Percentiles rank a stretch among this genome's conserved stretches.
Conservation (phyloP, 1,284 basidiomycete species). For the Fomitopsis betulina region DNA sequence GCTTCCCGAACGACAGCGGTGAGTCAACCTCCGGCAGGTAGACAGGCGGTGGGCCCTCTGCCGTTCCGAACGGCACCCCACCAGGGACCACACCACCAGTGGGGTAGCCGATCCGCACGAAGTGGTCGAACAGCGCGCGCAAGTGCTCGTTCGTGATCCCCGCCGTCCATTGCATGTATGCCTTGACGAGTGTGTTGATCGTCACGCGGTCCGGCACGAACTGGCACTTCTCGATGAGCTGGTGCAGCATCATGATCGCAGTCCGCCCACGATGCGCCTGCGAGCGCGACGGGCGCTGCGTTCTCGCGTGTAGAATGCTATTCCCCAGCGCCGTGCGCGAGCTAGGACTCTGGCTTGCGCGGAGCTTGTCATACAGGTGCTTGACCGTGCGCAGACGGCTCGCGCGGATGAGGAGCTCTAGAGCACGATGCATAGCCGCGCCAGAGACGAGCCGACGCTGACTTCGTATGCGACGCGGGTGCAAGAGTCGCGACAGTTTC, state of each 20-base stretch:
- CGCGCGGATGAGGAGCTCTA: conserved; percentile 15
- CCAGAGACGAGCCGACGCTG: background rate
- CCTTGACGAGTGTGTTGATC: conserved; percentile 57
- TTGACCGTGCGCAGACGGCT: conserved; percentile 33
- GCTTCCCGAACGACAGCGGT: conserved; percentile 46
- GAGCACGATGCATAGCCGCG: background rate
- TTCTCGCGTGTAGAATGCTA: conserved; percentile 43
- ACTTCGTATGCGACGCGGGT: background rate
- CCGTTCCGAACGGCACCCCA: conserved; percentile 13
- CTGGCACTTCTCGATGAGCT: conserved; percentile 34
- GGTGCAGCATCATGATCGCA: conserved; percentile 34
- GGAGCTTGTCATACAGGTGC: conserved; percentile 32
- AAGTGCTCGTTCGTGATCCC: conserved; percentile 38
- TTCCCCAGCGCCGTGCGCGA: conserved; percentile 47
- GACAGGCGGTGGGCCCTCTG: conserved; percentile 12
- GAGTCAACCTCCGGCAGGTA: conserved; percentile 31
- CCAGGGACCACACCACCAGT: conserved; percentile 31
- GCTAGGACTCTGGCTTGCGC: conserved; percentile 23
- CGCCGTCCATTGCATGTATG: conserved; percentile 42
- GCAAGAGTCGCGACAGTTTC: conserved; percentile 1
- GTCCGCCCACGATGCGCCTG: conserved; percentile 41
- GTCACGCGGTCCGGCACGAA: conserved; percentile 62
- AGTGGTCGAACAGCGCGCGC: conserved; percentile 53
- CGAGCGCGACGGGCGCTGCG: conserved; percentile 29
- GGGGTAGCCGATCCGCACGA: conserved; percentile 55